Evolutionary conservation across 192 early-diverging fungal genomes (phyloP).

Genomic region (Rhizophagus clarus): DNA sequence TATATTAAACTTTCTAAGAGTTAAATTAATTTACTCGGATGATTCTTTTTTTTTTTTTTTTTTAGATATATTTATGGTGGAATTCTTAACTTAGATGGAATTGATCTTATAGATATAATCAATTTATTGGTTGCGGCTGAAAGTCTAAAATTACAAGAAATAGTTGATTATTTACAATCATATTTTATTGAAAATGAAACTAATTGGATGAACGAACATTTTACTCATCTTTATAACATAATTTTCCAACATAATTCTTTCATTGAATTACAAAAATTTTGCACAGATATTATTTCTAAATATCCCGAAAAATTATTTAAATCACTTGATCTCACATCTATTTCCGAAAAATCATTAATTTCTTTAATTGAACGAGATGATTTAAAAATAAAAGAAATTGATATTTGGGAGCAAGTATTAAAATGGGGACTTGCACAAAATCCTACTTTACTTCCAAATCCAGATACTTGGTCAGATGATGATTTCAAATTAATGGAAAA

Average conservation of each 20-base stretch:
- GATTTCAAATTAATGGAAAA: background rate
- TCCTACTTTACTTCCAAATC: background rate
- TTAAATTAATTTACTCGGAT: background rate
- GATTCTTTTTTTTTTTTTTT: background rate
- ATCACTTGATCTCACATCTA: background rate
- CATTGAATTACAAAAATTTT: slow-evolving; percentile 12
- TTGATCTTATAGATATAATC: background rate
- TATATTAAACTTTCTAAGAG: background rate
- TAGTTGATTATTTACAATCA: background rate
- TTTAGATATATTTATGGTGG: slow-evolving; percentile 24
- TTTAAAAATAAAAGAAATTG: slow-evolving; percentile 17
- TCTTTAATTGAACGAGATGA: slow-evolving; percentile 14
- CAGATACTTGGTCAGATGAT: background rate
- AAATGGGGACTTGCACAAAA: slow-evolving; percentile 23
- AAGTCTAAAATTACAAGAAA: slow-evolving; percentile 12
- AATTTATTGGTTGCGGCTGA: slow-evolving; percentile 14
- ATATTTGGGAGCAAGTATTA: slow-evolving; percentile 22
- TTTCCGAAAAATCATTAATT: slow-evolving; percentile 10
- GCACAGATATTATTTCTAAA: background rate
- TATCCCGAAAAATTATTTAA: slow-evolving; percentile 8
- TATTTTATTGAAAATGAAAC: slow-evolving; percentile 17
- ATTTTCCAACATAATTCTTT: background rate
- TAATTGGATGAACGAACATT: background rate
- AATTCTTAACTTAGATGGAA: background rate
- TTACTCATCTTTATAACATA: background rate